Percentiles rank a stretch among this genome's conserved stretches.
Conservation (phyloP, 306 rosid genomes). For the Canavalia ensiformis region DNA sequence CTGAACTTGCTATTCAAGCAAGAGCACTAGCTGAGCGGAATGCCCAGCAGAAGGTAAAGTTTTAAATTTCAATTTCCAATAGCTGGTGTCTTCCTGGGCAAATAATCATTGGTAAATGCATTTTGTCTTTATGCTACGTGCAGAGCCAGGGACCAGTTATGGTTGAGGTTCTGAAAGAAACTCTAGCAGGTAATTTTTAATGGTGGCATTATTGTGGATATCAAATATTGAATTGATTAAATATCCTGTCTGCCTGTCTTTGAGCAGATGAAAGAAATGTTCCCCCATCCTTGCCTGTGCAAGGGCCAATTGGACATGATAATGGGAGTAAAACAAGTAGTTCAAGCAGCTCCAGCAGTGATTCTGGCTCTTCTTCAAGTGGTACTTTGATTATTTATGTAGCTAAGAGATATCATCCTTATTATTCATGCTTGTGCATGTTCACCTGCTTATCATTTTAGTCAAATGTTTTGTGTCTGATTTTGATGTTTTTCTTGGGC, state of each 20-base stretch:
- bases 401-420: background rate
- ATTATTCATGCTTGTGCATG: background rate
- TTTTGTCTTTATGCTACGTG: constrained; percentile 29
- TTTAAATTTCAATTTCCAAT: constrained; percentile 35
- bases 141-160: constrained; percentile 58
- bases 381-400: constrained; percentile 61
- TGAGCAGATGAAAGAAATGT: constrained; percentile 66
- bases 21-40: constrained; percentile 64
- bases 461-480: constrained; percentile 34
- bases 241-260: background rate
- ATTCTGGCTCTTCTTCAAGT: constrained; percentile 95
- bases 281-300: constrained; percentile 64
- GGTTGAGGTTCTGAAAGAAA: constrained; percentile 59
- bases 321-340: constrained; percentile 92
- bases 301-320: constrained; percentile 65
- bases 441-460: constrained; percentile 13
- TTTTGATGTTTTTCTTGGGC: constrained; percentile 51
- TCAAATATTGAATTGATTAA: constrained; percentile 31
- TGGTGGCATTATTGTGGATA: background rate
- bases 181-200: constrained; percentile 61
- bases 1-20: constrained; percentile 77
- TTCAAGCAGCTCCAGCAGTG: constrained; percentile 98
- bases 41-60: constrained; percentile 61
- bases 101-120: constrained; percentile 34
- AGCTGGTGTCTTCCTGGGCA: background rate